A percentile compares a stretch with the other conserved stretches of the same genome.
phyloP scores from a whole-genome alignment of 2,329 filamentous ascomycete genomes.

The Beauveria scarabaeidicola region DNA sequence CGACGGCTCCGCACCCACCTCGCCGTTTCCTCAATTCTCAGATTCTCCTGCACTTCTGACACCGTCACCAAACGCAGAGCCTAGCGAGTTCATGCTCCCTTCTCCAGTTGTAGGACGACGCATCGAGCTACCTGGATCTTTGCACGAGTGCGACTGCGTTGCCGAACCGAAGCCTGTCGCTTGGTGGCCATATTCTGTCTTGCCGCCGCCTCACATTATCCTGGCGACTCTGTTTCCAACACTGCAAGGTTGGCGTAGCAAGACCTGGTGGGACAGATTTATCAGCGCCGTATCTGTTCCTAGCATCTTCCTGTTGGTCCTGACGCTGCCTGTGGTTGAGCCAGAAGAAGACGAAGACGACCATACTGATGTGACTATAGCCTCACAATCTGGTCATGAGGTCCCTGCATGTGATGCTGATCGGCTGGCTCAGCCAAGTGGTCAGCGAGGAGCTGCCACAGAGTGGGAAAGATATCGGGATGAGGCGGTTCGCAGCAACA shows the following conservation, averaged over 20 bases:
- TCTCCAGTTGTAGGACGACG: constrained; percentile 28
- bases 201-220: constrained; percentile 66
- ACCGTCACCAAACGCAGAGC: constrained; percentile 31
- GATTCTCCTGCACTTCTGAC: constrained; percentile 46
- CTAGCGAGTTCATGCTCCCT: constrained; percentile 49
- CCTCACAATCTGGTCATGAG: not conserved
- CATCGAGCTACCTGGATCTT: constrained; percentile 39
- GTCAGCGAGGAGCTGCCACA: constrained; percentile 27
- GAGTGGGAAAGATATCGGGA: constrained; percentile 53
- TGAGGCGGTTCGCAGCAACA: constrained; percentile 23
- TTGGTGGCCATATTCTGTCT: constrained; percentile 74
- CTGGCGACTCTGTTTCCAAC: constrained; percentile 78
- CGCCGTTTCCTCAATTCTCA: constrained; percentile 61
- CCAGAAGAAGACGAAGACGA: constrained; percentile 45
- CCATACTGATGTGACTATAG: constrained; percentile 13
- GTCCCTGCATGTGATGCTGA: not conserved
- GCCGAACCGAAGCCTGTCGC: constrained; percentile 40
- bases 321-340: constrained; percentile 88
- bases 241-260: constrained; percentile 70
- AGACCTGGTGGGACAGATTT: constrained; percentile 75
- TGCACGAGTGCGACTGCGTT: constrained; percentile 28
- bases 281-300: constrained; percentile 78
- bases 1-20: constrained; percentile 39
- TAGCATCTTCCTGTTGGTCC: constrained; percentile 80
- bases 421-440: not conserved